Conservation (phyloP, 495 filamentous ascomycete species). For the Platismatia glauca region DNA sequence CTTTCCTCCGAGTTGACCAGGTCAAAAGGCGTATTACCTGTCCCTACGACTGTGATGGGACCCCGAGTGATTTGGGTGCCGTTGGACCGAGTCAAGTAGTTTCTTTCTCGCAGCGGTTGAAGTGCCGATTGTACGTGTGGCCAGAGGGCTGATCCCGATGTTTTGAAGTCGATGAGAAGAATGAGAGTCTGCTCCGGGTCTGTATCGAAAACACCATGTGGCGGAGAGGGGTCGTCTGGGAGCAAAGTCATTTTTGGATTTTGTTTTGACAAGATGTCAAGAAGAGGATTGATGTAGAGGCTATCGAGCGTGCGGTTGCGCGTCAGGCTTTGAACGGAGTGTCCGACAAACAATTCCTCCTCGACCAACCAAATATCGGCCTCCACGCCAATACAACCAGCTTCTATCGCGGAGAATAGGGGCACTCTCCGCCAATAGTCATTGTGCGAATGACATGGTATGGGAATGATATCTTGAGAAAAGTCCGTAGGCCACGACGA, state of each 20-base stretch:
- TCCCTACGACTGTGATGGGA: constrained; percentile 38
- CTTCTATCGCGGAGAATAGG: constrained; percentile 55
- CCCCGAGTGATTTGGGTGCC: constrained; percentile 31
- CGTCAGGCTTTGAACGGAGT: constrained; percentile 42
- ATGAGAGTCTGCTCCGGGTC: constrained; percentile 31
- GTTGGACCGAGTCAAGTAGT: constrained; percentile 36
- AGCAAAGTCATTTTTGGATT: constrained; percentile 26
- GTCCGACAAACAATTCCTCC: constrained; percentile 55
- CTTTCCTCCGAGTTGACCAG: constrained; percentile 26
- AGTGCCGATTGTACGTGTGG: constrained; percentile 34
- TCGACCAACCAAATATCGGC: constrained; percentile 82
- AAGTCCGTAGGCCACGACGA: constrained; percentile 68
- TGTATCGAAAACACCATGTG: constrained; percentile 37
- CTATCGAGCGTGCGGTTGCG: constrained; percentile 43
- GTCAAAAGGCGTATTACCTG: constrained; percentile 41
- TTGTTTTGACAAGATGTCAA: constrained; percentile 43
- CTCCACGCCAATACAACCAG: constrained; percentile 65
- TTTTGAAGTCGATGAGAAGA: constrained; percentile 42
- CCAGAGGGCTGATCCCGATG: constrained; percentile 31
- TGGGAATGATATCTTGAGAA: constrained; percentile 58
- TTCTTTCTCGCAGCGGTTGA: constrained; percentile 31
- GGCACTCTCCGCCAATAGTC: constrained; percentile 80
- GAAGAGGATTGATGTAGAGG: constrained; percentile 50
- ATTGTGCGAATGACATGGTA: constrained; percentile 76
- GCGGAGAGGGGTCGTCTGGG: constrained; percentile 9